Evolutionary conservation across 2,329 filamentous ascomycete genomes (phyloP).

Genomic region (Podosphaera xanthii): DNA sequence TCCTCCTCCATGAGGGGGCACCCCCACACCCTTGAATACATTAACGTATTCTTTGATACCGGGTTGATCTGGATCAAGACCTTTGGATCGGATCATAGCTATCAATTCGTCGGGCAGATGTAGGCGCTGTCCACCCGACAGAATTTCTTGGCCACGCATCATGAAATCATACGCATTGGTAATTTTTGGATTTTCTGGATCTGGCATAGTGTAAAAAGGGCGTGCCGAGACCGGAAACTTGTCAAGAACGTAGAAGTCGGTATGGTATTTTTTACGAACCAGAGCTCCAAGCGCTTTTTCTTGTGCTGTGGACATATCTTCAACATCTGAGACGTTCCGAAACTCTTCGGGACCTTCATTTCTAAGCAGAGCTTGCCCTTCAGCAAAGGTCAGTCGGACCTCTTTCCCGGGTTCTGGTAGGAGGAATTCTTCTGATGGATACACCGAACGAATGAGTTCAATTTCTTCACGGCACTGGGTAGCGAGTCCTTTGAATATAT

Average conservation of each 20-base stretch:
- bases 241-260: constrained; percentile 92
- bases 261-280: constrained; percentile 70
- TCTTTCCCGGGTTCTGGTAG: constrained; percentile 54
- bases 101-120: constrained; percentile 57
- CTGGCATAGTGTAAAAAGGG: constrained; percentile 80
- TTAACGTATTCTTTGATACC: constrained; percentile 82
- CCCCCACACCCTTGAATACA: constrained; percentile 57
- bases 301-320: constrained; percentile 61
- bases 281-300: constrained; percentile 77
- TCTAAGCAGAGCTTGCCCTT: constrained; percentile 55
- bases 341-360: constrained; percentile 48
- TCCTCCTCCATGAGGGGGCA: constrained; percentile 75
- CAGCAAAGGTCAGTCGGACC: constrained; percentile 53
- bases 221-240: constrained; percentile 80
- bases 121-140: constrained; percentile 81
- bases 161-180: constrained; percentile 64
- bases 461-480: constrained; percentile 42
- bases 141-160: constrained; percentile 77
- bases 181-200: constrained; percentile 39
- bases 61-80: constrained; percentile 49
- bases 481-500: constrained; percentile 57
- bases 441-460: constrained; percentile 46
- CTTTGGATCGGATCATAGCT: constrained; percentile 53
- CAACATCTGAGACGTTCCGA: constrained; percentile 46
- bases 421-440: constrained; percentile 57